A percentile compares a stretch with the other conserved stretches of the same genome.
Evolutionary conservation across 2,329 filamentous ascomycete species (phyloP).

Genomic region (Aspergillus oerlinghausenensis): DNA sequence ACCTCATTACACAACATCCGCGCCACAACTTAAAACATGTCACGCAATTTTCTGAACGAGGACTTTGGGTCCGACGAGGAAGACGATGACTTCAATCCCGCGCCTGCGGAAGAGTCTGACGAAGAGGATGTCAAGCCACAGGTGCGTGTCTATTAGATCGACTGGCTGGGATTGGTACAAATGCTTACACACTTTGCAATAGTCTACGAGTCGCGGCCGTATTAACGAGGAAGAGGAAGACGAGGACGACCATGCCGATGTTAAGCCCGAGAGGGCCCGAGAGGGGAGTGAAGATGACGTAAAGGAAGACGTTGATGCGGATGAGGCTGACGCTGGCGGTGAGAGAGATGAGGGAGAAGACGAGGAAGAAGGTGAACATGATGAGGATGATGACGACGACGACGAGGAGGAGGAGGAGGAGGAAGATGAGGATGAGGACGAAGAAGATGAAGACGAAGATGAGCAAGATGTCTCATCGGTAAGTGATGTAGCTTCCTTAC

Average conservation of each 20-base stretch:
- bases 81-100: constrained; percentile 86
- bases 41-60: constrained; percentile 46
- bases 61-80: constrained; percentile 61
- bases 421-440: constrained; percentile 47
- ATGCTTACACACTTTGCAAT: constrained; percentile 14
- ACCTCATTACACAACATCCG: not conserved
- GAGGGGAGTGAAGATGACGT: constrained; percentile 32
- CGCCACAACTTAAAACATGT: constrained; percentile 18
- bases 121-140: constrained; percentile 51
- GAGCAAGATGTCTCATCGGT: constrained; percentile 58
- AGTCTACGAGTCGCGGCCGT: constrained; percentile 19
- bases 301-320: constrained; percentile 43
- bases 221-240: constrained; percentile 31
- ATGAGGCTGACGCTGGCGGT: constrained; percentile 34
- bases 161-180: constrained; percentile 7
- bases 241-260: constrained; percentile 45
- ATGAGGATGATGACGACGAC: constrained; percentile 18
- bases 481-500: constrained; percentile 40
- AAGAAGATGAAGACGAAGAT: constrained; percentile 40
- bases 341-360: constrained; percentile 37
- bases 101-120: constrained; percentile 68
- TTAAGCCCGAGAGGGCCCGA: constrained; percentile 25
- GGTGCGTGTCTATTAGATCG: constrained; percentile 21
- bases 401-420: constrained; percentile 37
- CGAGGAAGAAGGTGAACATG: constrained; percentile 32